phyloP scores from a whole-genome alignment of 1,139 yeast genomes.

The Suhomyces coccinellae region DNA sequence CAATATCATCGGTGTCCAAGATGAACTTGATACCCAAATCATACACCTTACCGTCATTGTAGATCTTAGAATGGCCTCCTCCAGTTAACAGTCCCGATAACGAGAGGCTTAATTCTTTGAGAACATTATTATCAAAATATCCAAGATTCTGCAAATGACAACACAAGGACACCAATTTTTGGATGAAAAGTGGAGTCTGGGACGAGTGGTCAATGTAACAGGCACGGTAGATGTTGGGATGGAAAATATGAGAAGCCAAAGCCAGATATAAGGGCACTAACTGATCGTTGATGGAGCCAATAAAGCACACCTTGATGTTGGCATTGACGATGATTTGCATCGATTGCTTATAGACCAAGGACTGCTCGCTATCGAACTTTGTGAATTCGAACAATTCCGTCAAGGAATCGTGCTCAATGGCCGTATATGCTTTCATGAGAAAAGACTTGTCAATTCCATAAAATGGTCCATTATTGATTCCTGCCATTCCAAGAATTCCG shows the following conservation, averaged over 20 bases:
- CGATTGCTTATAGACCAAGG: conserved; percentile 68
- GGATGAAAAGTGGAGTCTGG: conserved; percentile 48
- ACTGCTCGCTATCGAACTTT: conserved; percentile 68
- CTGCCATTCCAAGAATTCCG: conserved; percentile 91
- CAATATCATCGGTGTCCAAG: conserved; percentile 70
- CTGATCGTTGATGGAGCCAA: conserved; percentile 91
- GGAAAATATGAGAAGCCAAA: conserved; percentile 75
- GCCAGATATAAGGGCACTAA: conserved; percentile 91
- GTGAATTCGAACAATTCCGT: conserved; percentile 86
- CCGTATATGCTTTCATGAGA: conserved; percentile 82
- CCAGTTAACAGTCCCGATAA: conserved; percentile 92
- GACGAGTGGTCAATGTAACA: conserved; percentile 76
- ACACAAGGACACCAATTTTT: conserved; percentile 47
- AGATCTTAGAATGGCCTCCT: conserved; percentile 89
- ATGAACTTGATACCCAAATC: conserved; percentile 75
- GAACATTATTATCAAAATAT: conserved; percentile 69
- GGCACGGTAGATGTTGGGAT: conserved; percentile 87
- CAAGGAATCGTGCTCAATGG: conserved; percentile 85
- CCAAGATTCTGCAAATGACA: conserved; percentile 63
- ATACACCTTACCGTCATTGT: conserved; percentile 83
- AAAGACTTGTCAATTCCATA: conserved; percentile 84
- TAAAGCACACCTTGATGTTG: conserved; percentile 75
- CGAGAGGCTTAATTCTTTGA: conserved; percentile 78
- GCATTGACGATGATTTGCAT: conserved; percentile 62
- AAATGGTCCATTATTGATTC: conserved; percentile 90